Conservation (phyloP, 2,329 filamentous ascomycete genomes). For the Monilinia aucupariae region DNA sequence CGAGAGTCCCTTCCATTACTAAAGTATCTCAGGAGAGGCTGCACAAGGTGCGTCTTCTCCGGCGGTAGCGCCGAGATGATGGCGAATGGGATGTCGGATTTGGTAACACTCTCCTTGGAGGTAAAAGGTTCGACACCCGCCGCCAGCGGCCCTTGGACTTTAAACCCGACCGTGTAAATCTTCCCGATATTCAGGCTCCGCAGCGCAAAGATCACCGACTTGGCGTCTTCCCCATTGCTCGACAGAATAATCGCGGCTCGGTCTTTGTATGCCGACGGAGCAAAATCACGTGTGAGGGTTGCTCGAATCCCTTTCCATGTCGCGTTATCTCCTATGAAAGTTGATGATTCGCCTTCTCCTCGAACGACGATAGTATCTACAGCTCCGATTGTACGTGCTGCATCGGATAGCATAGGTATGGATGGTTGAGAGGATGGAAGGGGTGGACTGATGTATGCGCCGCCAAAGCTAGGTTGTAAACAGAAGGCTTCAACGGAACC, state of each 20-base stretch:
- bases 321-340: conserved; percentile 73
- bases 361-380: conserved; percentile 75
- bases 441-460: conserved; percentile 73
- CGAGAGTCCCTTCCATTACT: conserved; percentile 33
- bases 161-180: conserved; percentile 81
- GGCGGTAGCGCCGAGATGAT: conserved; percentile 74
- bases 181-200: conserved; percentile 69
- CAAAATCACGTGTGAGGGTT: conserved; percentile 73
- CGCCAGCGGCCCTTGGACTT: conserved; percentile 56
- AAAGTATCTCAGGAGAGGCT: conserved; percentile 70
- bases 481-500: conserved; percentile 67
- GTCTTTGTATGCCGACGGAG: conserved; percentile 73
- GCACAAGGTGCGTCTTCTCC: conserved; percentile 73
- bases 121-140: conserved; percentile 59
- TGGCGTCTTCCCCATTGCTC: conserved; percentile 67
- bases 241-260: conserved; percentile 72
- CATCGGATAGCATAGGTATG: conserved; percentile 64
- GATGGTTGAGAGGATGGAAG: conserved; percentile 54
- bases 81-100: conserved; percentile 72
- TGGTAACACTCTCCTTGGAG: conserved; percentile 73
- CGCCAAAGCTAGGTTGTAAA: conserved; percentile 70
- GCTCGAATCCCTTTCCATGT: conserved; percentile 81
- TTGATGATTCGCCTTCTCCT: conserved; percentile 42
- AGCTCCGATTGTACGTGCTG: conserved; percentile 71
- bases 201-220: conserved; percentile 72